Base-by-base conservation (phyloP, 768 basidiomycete species). In the Boletales sp. region DNA sequence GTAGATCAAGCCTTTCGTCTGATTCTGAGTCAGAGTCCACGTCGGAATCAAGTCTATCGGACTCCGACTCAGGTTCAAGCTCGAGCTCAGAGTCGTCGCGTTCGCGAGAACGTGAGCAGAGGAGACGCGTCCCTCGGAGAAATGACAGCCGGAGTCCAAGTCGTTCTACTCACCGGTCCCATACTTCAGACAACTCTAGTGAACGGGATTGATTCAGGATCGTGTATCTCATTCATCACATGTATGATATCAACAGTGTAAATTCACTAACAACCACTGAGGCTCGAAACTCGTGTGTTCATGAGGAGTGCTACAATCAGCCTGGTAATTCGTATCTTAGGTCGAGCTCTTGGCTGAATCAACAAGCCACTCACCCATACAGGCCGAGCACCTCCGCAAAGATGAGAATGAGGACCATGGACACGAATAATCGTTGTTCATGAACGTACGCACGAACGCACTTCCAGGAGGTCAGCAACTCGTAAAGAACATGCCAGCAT, bases 331-430 rank as follows among this genome's bases (percentile, higher is more conserved):
- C 6, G n/a, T n/a, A 2, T 3, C 11, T 28, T 44, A 31, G 14
- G 54, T 34, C 34, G 19, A 28, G 34, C 32, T 46, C 42, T 4
- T 4, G n/a, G 14, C 44, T 13, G 4, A 43, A 33, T 21, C 18
- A 28, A 53, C 14, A 37, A 18, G 36, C 5, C 33, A 70, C 83
- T 55, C 62, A 87, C 84, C 89, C 90, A 61, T 91, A 93, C 48
- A 95, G 69, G 34, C 94, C 94, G 51, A 96, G 73, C 19, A 96
- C 94, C 68, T 95, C 93, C 8, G 84, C 86, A 57, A 92, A 93
- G 57, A 92, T 92, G 64, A 98, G 83, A 56, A 98, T 94, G 37
- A 98, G 83, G 17, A 98, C 92, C 94, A 97, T 97, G 8, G 86
- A 77, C 18, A 97, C 94, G 64, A 94, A 97, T 25, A 97, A 83